These are phyloP conservation scores for Yarrowia sp. DNA, from an alignment of 805 yeast genomes.

Conservation along the genomic window DNA sequence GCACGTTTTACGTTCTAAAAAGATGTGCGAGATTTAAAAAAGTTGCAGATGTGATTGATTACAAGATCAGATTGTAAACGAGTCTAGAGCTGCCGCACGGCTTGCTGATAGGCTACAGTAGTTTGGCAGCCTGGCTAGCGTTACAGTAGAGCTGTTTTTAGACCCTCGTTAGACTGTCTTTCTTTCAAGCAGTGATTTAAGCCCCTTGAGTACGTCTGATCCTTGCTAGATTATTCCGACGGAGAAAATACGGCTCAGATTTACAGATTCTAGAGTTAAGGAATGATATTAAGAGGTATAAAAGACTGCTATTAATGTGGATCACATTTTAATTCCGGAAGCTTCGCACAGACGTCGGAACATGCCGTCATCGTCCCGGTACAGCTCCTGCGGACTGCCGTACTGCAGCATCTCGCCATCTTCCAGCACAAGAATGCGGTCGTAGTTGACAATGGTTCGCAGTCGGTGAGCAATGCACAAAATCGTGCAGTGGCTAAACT, in stretches of 20 bases:
- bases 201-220: no score
- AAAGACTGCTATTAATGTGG: background rate
- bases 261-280: no score
- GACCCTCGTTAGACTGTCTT: no score
- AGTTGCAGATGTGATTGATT: background rate
- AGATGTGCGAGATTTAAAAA: background rate
- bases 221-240: no score
- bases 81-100: background rate
- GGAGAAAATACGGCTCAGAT: no score
- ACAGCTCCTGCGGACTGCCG: constrained; percentile 53
- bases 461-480: constrained; percentile 72
- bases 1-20: no score
- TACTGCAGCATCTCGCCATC: constrained; percentile 55
- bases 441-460: constrained; percentile 59
- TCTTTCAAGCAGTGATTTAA: no score
- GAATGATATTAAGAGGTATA: background rate
- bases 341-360: constrained; percentile 52
- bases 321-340: constrained; percentile 35
- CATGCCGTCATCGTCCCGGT: constrained; percentile 43
- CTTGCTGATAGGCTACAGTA: no score
- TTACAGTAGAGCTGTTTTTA: no score
- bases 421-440: constrained; percentile 58
- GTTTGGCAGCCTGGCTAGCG: no score
- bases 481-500: constrained; percentile 62
- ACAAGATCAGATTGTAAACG: background rate